Conservation (phyloP, 2,329 filamentous ascomycete species). For the Bimuria novae-zelandiae region DNA sequence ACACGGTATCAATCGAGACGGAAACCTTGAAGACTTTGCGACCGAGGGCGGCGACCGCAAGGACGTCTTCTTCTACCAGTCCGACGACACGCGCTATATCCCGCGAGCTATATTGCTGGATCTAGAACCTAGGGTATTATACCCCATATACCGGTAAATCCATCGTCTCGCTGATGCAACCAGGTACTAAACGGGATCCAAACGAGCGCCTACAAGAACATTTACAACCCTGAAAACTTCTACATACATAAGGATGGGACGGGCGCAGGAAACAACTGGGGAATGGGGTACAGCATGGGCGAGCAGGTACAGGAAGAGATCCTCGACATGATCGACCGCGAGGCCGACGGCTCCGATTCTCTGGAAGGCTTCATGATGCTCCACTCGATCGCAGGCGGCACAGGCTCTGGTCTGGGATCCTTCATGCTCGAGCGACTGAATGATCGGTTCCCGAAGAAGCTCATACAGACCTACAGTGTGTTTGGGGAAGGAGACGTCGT, state of each 20-base stretch:
- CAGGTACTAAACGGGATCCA: conserved; percentile 90
- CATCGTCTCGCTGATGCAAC: neutral
- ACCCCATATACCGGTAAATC: neutral
- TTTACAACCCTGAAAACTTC: conserved; percentile 99
- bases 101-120: conserved; percentile 94
- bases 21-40: conserved; percentile 96
- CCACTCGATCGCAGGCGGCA: conserved; percentile 96
- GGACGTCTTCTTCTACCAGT: conserved; percentile 99
- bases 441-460: conserved; percentile 96
- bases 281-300: conserved; percentile 90
- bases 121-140: conserved; percentile 77
- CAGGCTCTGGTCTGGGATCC: conserved; percentile 92
- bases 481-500: conserved; percentile 93
- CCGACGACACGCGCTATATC: conserved; percentile 97
- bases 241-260: conserved; percentile 93
- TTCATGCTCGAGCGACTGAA: conserved; percentile 95
- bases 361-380: conserved; percentile 99
- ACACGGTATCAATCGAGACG: conserved; percentile 96
- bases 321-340: conserved; percentile 98
- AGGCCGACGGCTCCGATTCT: conserved; percentile 96
- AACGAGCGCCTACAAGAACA: conserved; percentile 92
- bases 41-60: conserved; percentile 97
- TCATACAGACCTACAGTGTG: conserved; percentile 98
- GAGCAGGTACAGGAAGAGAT: conserved; percentile 94
- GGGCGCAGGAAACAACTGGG: conserved; percentile 98